A percentile compares a stretch with the other conserved stretches of the same genome.
These are phyloP conservation scores for Termitomyces sp. DNA, from an alignment of 768 basidiomycete species.

Conservation along the genomic window DNA sequence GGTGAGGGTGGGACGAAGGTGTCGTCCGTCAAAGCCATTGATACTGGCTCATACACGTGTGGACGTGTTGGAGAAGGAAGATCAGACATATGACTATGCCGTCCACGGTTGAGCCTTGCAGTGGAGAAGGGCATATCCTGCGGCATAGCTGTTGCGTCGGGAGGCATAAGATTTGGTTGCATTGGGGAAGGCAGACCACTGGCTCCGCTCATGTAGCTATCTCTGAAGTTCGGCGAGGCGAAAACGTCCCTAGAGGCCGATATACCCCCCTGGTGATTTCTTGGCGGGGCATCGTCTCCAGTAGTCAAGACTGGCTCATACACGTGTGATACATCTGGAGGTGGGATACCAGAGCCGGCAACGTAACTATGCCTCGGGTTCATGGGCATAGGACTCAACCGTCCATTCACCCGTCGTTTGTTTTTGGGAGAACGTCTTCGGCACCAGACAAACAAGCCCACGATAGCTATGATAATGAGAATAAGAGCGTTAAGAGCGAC, in stretches of 20 bases:
- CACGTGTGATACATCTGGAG: slow-evolving; percentile 27
- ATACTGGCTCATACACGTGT: slow-evolving; percentile 71
- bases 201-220: slow-evolving; percentile 3
- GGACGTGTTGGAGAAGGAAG: slow-evolving; percentile 17
- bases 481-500: slow-evolving; percentile 76
- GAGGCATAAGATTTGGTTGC: slow-evolving; percentile 1
- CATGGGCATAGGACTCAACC: slow-evolving; percentile 55
- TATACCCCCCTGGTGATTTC: not conserved
- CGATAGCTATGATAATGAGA: slow-evolving; percentile 49
- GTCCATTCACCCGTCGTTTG: slow-evolving; percentile 32
- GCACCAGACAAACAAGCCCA: slow-evolving; percentile 50
- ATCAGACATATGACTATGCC: slow-evolving; percentile 32
- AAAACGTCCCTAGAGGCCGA: slow-evolving; percentile 1
- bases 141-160: not conserved
- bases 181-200: slow-evolving; percentile 1
- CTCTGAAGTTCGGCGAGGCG: not conserved
- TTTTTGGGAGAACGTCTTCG: slow-evolving; percentile 33
- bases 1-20: slow-evolving; percentile 58
- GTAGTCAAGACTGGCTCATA: slow-evolving; percentile 63
- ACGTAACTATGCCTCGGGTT: slow-evolving; percentile 39
- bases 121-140: slow-evolving; percentile 19
- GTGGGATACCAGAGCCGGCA: slow-evolving; percentile 21
- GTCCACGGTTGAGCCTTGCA: slow-evolving; percentile 32
- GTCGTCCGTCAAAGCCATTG: slow-evolving; percentile 57
- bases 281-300: slow-evolving; percentile 2